Conservation (phyloP, 2,329 filamentous ascomycete species). For the Colletotrichum cereale region DNA sequence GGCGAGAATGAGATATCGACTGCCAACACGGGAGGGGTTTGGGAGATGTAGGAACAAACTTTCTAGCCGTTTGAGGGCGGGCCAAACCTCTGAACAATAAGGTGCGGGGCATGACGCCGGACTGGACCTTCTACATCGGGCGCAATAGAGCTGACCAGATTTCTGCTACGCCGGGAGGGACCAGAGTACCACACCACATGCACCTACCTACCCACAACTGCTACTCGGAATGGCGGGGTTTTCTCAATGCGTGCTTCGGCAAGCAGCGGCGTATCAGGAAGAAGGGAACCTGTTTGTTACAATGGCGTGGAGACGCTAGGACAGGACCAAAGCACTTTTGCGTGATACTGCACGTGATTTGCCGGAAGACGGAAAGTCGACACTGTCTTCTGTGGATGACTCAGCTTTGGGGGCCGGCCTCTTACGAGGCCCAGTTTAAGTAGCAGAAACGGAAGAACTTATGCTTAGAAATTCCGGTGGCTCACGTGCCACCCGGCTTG, state of each 20-base stretch:
- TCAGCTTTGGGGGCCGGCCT: neutral
- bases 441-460: neutral
- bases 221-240: conserved; percentile 36
- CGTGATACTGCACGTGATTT: conserved; percentile 26
- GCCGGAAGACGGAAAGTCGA: accelerated
- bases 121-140: conserved; percentile 41
- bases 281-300: conserved; percentile 17
- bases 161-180: conserved; percentile 26
- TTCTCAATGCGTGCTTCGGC: conserved; percentile 35
- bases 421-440: neutral
- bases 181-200: conserved; percentile 27
- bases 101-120: conserved; percentile 61
- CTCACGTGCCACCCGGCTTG: conserved; percentile 14
- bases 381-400: neutral
- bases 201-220: conserved; percentile 36
- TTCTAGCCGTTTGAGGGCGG: conserved; percentile 36
- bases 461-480: conserved; percentile 1
- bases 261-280: conserved; percentile 39
- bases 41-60: conserved; percentile 34
- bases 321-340: conserved; percentile 26
- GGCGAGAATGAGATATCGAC: conserved; percentile 40
- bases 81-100: conserved; percentile 46
- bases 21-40: conserved; percentile 36
- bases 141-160: conserved; percentile 40
- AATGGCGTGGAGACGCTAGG: conserved; percentile 33